Evolutionary conservation across 2,329 filamentous ascomycete species (phyloP), one percentile per base, ranked within the genome.

Genomic region (Aureobasidium leucospermi): DNA sequence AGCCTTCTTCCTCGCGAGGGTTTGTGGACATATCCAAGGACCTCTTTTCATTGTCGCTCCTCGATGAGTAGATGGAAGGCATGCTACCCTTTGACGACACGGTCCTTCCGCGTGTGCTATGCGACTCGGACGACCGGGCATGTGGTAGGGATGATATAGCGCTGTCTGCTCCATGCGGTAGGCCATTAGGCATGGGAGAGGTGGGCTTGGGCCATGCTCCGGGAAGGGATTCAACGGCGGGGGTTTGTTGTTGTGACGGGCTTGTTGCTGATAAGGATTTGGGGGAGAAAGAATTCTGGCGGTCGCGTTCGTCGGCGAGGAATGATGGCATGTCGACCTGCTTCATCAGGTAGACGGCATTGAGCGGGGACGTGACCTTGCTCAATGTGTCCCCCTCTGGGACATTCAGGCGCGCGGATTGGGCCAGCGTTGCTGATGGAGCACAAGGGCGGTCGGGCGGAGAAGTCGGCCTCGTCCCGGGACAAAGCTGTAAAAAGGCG

Each of bases 141-240:
- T 86, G 85, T 65, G 81, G 79, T 68, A 83, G 68, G 39, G 82
- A 79, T 71, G 78, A 82, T 74, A 85, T 38, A n/a, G 46, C 81
- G 73, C 80, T 45, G 23, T 60, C 59, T 28, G 45, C 67, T 61
- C 71, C 71, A 65, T 73, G 75, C 64, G 69, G 66, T 42, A 51
- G 19, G 28, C 47, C 60, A 29, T 55, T 59, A 23, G 66, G 65
- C n/a, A 66, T 64, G 45, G 60, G 60, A 28, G 59, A 16, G 1
- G 42, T 49, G 13, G 49, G 16, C 28, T 58, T 61, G 45, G 67
- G 65, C 66, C 67, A 70, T 47, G 62, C 67, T 60, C 66, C 68
- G 42, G 65, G 66, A 15, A 65, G 32, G 31, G 47, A 60, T 15
- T 69, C 66, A 29, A 65, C 52, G 23, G 64, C 62, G 28, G 66